Percentiles rank a stretch among this genome's conserved stretches.
Conservation (phyloP, 441 rosid genomes). For the Populus hybrid region DNA sequence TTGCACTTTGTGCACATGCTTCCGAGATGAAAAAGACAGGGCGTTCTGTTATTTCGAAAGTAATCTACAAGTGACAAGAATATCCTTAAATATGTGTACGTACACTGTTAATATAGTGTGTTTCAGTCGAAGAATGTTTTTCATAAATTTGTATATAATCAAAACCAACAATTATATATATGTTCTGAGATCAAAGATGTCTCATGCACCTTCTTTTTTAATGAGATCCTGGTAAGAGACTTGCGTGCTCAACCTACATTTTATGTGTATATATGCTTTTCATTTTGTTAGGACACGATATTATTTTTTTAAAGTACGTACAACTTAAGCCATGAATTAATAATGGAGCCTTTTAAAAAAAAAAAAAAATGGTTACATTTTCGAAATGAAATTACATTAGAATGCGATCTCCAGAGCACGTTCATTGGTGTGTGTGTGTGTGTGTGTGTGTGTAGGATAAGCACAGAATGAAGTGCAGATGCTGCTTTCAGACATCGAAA, state of each 20-base stretch:
- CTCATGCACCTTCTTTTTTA: neutral
- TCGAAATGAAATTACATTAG: slow-evolving; percentile 1
- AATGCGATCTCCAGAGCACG: slow-evolving; percentile 5
- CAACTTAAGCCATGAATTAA: neutral
- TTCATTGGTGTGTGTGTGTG: neutral
- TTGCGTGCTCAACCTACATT: neutral
- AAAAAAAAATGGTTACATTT: neutral
- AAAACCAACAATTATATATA: neutral
- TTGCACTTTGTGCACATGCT: slow-evolving; percentile 13
- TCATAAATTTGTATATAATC: neutral
- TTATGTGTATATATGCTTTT: neutral
- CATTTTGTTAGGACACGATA: neutral
- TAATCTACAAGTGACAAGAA: too few relatives aligned
- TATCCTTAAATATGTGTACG: too few relatives aligned
- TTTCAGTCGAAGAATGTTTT: neutral
- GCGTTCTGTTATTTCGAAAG: too few relatives aligned
- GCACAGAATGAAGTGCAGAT: slow-evolving; percentile 3
- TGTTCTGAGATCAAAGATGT: neutral
- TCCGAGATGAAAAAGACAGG: slow-evolving; percentile 1
- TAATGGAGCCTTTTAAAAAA: neutral
- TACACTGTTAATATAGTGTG: too few relatives aligned
- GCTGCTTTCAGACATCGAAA: neutral
- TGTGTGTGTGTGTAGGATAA: neutral
- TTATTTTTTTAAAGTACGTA: slow-evolving; percentile 1
- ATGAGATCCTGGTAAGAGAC: neutral